Conservation (phyloP, 108 stramenopile species). For the Skeletonema marinoi region DNA sequence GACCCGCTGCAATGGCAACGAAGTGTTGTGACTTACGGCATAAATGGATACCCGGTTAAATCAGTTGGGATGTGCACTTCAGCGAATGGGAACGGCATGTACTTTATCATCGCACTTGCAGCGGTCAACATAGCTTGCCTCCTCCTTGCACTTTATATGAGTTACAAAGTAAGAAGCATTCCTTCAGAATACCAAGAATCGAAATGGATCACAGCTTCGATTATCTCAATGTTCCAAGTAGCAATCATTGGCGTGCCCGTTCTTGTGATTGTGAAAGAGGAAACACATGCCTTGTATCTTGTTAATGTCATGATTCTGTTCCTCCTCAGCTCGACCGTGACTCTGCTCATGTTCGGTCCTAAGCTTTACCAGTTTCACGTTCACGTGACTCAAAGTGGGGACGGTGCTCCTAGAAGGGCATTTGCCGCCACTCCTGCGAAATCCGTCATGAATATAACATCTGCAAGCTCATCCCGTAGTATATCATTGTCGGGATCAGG, state of each 20-base stretch:
- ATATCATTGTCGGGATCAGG: too few relatives aligned
- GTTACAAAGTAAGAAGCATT: constrained; percentile 1
- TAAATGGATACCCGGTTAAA: not conserved
- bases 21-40: too few relatives aligned
- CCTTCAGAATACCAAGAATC: not conserved
- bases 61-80: not conserved
- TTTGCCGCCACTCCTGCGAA: too few relatives aligned
- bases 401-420: too few relatives aligned
- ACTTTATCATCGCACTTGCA: not conserved
- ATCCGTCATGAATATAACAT: too few relatives aligned
- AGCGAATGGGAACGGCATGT: not conserved
- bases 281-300: not conserved
- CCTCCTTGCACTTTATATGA: not conserved
- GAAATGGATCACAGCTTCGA: not conserved
- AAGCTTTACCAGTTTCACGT: not conserved
- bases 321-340: not conserved
- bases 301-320: constrained; percentile 6
- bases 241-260: constrained; percentile 1
- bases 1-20: not conserved
- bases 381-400: too few relatives aligned
- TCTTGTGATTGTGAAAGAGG: not conserved
- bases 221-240: constrained; percentile 9
- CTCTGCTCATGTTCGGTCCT: too few relatives aligned
- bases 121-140: constrained; percentile 1
- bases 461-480: too few relatives aligned